Evolutionary conservation across 768 basidiomycete species (phyloP), one percentile per base, ranked within the genome.

Genomic region (Tubosaeta sp.): DNA sequence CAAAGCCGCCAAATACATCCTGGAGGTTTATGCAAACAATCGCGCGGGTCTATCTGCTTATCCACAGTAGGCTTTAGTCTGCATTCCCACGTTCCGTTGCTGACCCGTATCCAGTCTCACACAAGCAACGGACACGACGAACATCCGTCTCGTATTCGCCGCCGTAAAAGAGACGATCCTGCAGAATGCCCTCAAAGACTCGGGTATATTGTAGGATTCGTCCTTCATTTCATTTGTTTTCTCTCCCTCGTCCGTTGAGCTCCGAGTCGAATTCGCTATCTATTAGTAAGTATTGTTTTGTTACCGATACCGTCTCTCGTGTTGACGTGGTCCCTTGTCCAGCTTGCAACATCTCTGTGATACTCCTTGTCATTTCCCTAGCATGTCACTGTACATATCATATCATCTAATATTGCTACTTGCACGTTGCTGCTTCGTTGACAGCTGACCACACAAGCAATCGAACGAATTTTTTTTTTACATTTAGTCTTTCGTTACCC

Each of bases 11-110:
- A 93, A 94, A 60, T 95, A 91, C 58, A 93, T 97, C 48, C 74
- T 97, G 92, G 94, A 75, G 88, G 62, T 97, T 95, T 61, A 94
- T 93, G 78, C 91, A 95, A 68, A 86, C 88, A 50, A 95, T 59
- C 73, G 88, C 22, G 89, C 89, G 49, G 69, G 85, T 47, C 70
- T 95, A 58, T 91, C 86, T 52, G 88, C 97, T 17, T 97, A 95
- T 68, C 93, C 94, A 3, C 93, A 97, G 89, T 89, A 56, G 33
- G 86, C 78, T 12, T 32, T 22, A 26, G 33, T n/a, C 10, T 7
- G 33, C 35, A 14, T n/a, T 9, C 2, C 5, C 16, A 6, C 13
- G 6, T 48, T 16, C 5, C 33, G 19, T 37, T 48, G 53, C 34
- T 54, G 3, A 1, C 2, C 11, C 1, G 11, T 14, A 11, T 13